Conservation (phyloP, 257 asterid genomes). For the Asclepias syriaca region DNA sequence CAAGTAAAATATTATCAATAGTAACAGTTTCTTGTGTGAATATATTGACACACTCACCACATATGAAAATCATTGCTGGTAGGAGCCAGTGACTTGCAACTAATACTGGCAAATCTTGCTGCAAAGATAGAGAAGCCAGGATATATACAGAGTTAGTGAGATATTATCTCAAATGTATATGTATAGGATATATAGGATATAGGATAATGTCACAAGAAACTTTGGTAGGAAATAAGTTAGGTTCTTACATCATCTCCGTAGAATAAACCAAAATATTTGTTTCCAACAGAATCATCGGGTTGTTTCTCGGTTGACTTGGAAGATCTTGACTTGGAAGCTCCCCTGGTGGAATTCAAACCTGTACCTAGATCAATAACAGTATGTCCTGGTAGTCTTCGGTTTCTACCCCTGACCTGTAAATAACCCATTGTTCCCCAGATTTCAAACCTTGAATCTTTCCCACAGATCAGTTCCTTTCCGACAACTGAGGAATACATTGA, state of each 20-base stretch:
- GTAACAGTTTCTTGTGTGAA: background rate
- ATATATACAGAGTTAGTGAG: constrained; percentile 9
- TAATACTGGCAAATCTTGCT: constrained; percentile 73
- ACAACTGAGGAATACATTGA: constrained; percentile 73
- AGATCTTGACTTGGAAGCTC: constrained; percentile 21
- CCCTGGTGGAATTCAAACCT: constrained; percentile 52
- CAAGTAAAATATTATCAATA: no score
- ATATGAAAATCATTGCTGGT: constrained; percentile 62
- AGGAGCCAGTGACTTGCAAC: constrained; percentile 89
- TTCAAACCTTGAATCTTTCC: constrained; percentile 85
- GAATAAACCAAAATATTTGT: constrained; percentile 60
- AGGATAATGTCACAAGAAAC: background rate
- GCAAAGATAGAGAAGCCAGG: constrained; percentile 26
- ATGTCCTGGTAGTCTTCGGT: constrained; percentile 69
- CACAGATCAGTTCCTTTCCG: constrained; percentile 65
- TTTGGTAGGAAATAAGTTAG: background rate
- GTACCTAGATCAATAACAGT: constrained; percentile 44
- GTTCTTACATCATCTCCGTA: constrained; percentile 75
- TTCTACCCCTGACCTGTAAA: constrained; percentile 67
- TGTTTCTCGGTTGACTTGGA: constrained; percentile 29
- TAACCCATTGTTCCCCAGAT: constrained; percentile 91
- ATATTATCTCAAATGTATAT: background rate
- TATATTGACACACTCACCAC: constrained; percentile 40
- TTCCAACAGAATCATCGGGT: constrained; percentile 40
- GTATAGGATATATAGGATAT: background rate